These are phyloP conservation scores for Phialophora chinensis DNA, from an alignment of 2,329 filamentous ascomycete genomes.

Conservation along the genomic window DNA sequence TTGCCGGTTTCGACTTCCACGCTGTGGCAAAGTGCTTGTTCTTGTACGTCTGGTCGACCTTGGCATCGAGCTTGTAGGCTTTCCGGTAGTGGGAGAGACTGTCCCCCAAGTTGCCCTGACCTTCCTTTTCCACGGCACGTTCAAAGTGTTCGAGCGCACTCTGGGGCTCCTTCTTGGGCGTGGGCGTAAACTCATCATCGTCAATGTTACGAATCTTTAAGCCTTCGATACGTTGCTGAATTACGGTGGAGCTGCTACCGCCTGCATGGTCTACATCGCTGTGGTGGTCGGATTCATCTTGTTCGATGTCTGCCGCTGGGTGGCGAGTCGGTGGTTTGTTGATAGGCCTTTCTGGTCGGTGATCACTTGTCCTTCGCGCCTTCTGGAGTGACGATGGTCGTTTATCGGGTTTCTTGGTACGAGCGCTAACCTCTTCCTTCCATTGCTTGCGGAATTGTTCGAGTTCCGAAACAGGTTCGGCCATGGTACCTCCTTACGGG, in stretches of 20 bases:
- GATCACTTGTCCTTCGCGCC: constrained; percentile 29
- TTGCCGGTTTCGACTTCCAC: constrained; percentile 54
- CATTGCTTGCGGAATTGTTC: constrained; percentile 86
- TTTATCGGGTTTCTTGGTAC: constrained; percentile 40
- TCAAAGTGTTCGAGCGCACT: constrained; percentile 94
- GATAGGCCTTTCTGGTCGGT: constrained; percentile 37
- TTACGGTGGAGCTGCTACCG: constrained; percentile 27
- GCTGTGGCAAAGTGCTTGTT: constrained; percentile 82
- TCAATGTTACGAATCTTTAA: constrained; percentile 46
- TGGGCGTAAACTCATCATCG: constrained; percentile 48
- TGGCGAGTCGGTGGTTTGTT: constrained; percentile 50
- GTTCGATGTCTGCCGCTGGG: constrained; percentile 47
- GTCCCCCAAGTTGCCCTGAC: constrained; percentile 82
- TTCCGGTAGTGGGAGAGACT: constrained; percentile 86
- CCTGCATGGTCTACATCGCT: constrained; percentile 42
- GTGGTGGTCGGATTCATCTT: constrained; percentile 46
- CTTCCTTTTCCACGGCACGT: constrained; percentile 85
- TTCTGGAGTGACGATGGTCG: constrained; percentile 20
- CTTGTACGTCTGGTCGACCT: constrained; percentile 84
- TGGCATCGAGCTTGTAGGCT: constrained; percentile 84
- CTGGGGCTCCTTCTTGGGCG: constrained; percentile 58
- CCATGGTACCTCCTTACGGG: constrained; percentile 16
- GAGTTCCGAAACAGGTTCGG: constrained; percentile 52
- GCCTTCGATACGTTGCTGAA: constrained; percentile 46
- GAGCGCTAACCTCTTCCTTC: constrained; percentile 75